Evolutionary conservation across 228 moss, liverwort and hornwort genomes (phyloP).

Genomic region (Sphagnum fallax): DNA sequence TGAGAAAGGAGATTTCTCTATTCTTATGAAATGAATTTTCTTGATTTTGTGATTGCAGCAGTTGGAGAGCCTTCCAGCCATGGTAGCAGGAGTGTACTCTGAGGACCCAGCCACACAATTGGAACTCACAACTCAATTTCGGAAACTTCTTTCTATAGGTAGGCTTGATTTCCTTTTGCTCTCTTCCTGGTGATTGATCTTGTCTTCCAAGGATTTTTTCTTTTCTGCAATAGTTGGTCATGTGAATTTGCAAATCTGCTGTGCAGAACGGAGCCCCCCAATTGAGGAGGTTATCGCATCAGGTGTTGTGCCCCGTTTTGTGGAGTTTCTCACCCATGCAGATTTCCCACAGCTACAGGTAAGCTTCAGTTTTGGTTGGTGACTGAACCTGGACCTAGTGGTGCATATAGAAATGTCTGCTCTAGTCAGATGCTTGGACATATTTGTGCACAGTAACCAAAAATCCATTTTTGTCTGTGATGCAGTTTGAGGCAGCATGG

Average conservation of each 20-base stretch:
- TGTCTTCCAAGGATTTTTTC: not conserved
- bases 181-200: not conserved
- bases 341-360: constrained; percentile 96
- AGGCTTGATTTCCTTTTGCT: not conserved
- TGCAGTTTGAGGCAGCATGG: constrained; percentile 98
- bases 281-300: constrained; percentile 97
- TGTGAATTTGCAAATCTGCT: not conserved
- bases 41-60: constrained; percentile 19
- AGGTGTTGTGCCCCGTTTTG: constrained; percentile 92
- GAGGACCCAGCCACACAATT: constrained; percentile 43
- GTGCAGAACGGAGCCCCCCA: constrained; percentile 84
- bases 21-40: no score
- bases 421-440: no score
- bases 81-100: constrained; percentile 69
- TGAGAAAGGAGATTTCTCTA: no score
- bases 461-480: not conserved
- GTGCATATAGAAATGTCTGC: no score
- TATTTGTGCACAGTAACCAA: no score
- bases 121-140: constrained; percentile 65
- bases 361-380: not conserved
- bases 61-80: constrained; percentile 71
- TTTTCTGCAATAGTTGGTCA: not conserved
- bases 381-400: no score
- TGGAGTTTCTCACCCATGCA: constrained; percentile 72
- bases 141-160: constrained; percentile 67